Percentiles rank a stretch among this genome's conserved stretches.
Evolutionary conservation across 441 rosid genomes (phyloP).

Genomic region (Brassica balearica): DNA sequence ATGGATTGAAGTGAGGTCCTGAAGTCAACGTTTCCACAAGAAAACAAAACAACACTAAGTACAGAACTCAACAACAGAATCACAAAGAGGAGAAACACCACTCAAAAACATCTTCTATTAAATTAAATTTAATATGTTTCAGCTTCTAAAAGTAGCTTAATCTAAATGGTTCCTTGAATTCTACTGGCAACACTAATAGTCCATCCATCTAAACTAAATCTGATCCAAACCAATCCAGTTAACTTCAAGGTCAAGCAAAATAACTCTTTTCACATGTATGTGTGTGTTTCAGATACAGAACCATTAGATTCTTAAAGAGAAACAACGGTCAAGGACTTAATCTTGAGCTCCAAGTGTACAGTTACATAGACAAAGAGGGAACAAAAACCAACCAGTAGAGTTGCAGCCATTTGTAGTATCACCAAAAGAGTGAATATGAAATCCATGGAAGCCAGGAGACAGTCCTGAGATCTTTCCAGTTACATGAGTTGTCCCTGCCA

Average conservation of each 20-base stretch:
- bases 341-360: neutral
- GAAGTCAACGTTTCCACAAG: constrained; percentile 30
- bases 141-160: neutral
- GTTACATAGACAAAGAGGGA: neutral
- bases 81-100: constrained; percentile 4
- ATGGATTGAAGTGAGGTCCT: constrained; percentile 97
- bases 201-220: constrained; percentile 11
- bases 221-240: constrained; percentile 23
- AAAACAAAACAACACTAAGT: constrained; percentile 5
- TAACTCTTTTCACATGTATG: neutral
- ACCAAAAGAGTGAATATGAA: constrained; percentile 92
- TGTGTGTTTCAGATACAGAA: neutral
- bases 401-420: constrained; percentile 95
- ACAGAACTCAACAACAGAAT: neutral
- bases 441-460: constrained; percentile 85
- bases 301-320: constrained; percentile 21
- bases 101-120: neutral
- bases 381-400: constrained; percentile 75
- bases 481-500: constrained; percentile 74
- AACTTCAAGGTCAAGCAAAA: constrained; percentile 20
- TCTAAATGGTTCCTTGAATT: constrained; percentile 7
- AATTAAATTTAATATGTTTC: neutral
- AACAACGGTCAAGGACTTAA: constrained; percentile 49
- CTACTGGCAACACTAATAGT: constrained; percentile 5
- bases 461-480: constrained; percentile 79